Evolutionary conservation across 345 rosid genomes (phyloP).

Genomic region (Abelmoschus esculentus): DNA sequence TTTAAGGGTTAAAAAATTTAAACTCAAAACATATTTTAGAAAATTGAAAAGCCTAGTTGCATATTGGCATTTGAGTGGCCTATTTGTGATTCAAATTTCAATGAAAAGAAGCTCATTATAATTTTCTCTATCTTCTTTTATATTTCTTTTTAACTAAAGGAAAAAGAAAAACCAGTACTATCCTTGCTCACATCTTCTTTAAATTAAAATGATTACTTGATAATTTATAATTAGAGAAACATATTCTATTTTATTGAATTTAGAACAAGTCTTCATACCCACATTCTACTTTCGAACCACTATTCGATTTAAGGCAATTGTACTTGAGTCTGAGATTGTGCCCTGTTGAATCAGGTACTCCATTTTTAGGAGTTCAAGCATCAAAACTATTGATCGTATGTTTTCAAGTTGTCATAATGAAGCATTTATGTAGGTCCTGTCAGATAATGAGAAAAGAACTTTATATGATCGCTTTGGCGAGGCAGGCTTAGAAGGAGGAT

Average conservation of each 20-base stretch:
- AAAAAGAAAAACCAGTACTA: not conserved
- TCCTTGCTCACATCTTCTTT: slow-evolving; percentile 2
- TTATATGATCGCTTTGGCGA: slow-evolving; percentile 80
- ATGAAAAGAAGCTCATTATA: not conserved
- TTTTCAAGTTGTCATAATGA: slow-evolving; percentile 25
- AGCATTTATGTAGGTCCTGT: slow-evolving; percentile 65
- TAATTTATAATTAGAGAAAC: not conserved
- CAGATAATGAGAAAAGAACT: slow-evolving; percentile 91
- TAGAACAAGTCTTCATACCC: not conserved
- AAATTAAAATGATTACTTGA: not conserved
- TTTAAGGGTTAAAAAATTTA: not conserved
- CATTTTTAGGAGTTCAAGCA: not conserved
- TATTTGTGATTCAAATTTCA: not conserved
- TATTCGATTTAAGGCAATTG: not conserved
- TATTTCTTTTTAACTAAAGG: not conserved
- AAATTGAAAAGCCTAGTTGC: not conserved
- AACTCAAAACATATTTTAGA: not conserved
- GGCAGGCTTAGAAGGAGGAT: slow-evolving; percentile 58
- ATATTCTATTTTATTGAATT: slow-evolving; percentile 6
- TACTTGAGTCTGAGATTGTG: not conserved
- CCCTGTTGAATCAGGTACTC: not conserved
- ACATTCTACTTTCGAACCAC: not conserved
- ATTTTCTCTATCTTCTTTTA: not conserved
- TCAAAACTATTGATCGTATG: not conserved
- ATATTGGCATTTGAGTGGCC: not conserved